Conservation (phyloP, 441 rosid species). For the Dalechampia spathulata region DNA sequence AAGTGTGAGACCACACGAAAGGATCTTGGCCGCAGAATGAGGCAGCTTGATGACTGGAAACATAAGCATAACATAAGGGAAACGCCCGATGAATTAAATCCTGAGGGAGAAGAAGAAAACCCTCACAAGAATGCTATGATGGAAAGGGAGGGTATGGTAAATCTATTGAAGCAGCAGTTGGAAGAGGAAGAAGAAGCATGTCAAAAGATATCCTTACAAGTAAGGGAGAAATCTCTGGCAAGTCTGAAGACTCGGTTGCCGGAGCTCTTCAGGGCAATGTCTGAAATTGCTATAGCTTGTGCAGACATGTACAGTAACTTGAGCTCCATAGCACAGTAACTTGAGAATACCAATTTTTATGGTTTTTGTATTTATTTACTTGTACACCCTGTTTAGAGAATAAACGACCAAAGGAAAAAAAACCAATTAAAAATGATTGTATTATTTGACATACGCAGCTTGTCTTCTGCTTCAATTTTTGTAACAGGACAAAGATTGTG, state of each 20-base stretch:
- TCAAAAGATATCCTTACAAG: conserved; percentile 46
- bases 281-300: conserved; percentile 39
- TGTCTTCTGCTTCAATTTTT: neutral
- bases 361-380: conserved; percentile 2
- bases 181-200: conserved; percentile 62
- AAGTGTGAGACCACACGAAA: conserved; percentile 47
- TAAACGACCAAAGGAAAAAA: neutral
- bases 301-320: conserved; percentile 46
- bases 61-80: conserved; percentile 41
- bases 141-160: conserved; percentile 45
- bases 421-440: neutral
- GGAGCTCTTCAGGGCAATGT: conserved; percentile 57
- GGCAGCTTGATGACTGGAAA: conserved; percentile 60
- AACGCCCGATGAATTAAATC: conserved; percentile 33
- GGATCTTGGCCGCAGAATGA: conserved; percentile 46
- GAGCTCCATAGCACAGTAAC: conserved; percentile 21
- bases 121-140: conserved; percentile 32
- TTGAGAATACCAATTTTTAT: conserved; percentile 1
- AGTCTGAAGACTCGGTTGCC: conserved; percentile 66
- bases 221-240: conserved; percentile 62
- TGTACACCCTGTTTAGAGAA: neutral
- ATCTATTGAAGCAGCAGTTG: conserved; percentile 36
- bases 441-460: neutral
- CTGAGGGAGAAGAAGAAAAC: conserved; percentile 32
- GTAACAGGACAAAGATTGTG: neutral